Evolutionary conservation across 768 basidiomycete genomes (phyloP).

Genomic region (Tulasnella sp.): DNA sequence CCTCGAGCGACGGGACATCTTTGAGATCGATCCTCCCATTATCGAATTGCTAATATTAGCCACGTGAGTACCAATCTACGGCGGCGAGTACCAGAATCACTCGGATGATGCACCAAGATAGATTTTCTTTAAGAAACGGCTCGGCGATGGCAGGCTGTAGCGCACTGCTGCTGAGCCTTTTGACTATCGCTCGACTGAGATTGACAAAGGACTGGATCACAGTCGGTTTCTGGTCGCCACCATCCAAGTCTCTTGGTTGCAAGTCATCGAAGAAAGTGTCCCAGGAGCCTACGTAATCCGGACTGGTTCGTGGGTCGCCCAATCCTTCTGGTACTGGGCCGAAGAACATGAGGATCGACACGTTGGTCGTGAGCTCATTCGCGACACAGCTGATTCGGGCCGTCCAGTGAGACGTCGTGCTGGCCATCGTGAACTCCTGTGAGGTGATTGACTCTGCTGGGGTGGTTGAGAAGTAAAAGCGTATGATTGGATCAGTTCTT

Average conservation of each 20-base stretch:
- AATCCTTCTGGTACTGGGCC: background rate
- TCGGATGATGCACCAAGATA: background rate
- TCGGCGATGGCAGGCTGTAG: background rate
- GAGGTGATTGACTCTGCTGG: background rate
- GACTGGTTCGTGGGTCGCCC: background rate
- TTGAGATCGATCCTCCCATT: background rate
- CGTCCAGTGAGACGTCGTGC: background rate
- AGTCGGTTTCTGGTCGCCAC: background rate
- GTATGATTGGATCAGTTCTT: background rate
- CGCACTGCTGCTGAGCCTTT: background rate
- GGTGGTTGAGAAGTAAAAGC: background rate
- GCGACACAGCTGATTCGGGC: background rate
- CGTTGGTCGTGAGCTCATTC: background rate
- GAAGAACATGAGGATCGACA: background rate
- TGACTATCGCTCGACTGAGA: background rate
- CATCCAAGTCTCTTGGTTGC: background rate
- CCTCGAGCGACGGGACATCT: background rate
- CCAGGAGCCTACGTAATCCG: background rate
- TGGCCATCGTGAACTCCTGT: background rate
- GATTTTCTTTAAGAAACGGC: conserved; percentile 3
- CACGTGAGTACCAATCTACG: background rate
- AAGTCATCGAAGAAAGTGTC: background rate
- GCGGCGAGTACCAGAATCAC: background rate
- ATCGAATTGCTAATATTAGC: background rate
- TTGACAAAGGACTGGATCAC: background rate